Conservation (phyloP, 1,284 basidiomycete species). For the Singerocomus inundabilis region DNA sequence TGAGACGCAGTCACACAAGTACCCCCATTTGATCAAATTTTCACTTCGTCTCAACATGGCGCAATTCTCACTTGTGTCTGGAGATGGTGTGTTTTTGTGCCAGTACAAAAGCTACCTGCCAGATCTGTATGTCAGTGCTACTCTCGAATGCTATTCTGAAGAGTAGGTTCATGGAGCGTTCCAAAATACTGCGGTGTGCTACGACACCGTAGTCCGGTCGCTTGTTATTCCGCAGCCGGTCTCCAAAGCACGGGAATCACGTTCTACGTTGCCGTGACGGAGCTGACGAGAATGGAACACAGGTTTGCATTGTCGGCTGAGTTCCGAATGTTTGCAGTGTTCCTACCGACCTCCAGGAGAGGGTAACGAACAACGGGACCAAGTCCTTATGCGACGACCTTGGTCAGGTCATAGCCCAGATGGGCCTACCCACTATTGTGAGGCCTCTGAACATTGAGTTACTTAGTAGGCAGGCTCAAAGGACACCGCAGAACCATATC, state of each 20-base stretch:
- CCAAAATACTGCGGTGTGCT: no score
- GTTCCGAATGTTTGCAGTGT: neutral
- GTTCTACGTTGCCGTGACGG: neutral
- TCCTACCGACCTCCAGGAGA: no score
- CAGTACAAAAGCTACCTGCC: neutral
- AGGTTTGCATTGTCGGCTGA: neutral
- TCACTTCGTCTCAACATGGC: neutral
- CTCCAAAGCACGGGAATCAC: no score
- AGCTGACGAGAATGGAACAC: neutral
- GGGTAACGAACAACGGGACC: neutral
- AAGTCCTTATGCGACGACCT: neutral
- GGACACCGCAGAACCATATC: neutral
- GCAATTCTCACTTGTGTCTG: neutral
- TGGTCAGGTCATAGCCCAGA: no score
- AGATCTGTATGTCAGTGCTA: no score
- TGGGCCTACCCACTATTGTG: neutral
- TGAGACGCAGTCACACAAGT: neutral
- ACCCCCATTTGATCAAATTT: neutral
- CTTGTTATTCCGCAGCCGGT: neutral
- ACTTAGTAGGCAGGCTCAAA: neutral
- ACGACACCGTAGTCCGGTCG: no score
- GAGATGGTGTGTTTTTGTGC: no score
- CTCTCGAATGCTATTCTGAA: no score
- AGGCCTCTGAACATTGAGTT: neutral
- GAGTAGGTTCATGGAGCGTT: no score